phyloP scores from a whole-genome alignment of 2,329 filamentous ascomycete species.

The Alternaria solani region DNA sequence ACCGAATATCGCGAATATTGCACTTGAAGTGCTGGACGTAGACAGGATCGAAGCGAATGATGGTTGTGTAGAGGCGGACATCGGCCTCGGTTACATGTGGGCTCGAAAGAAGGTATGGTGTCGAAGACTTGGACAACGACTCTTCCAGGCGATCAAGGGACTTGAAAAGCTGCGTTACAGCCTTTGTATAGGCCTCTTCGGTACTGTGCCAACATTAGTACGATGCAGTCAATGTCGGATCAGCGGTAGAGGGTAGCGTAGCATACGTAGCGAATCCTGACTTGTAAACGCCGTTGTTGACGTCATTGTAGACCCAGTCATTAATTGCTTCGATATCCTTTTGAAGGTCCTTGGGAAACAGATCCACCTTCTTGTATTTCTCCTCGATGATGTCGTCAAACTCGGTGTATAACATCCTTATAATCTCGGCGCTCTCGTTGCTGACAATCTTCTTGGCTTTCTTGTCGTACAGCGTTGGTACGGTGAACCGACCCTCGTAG shows the following conservation, averaged over 20 bases:
- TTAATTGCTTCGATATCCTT: constrained; percentile 60
- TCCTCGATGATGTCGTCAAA: constrained; percentile 70
- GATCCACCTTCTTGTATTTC: constrained; percentile 55
- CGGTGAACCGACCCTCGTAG: constrained; percentile 83
- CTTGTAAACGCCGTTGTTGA: constrained; percentile 63
- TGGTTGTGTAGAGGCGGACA: constrained; percentile 65
- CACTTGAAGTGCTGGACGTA: constrained; percentile 73
- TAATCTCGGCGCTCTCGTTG: constrained; percentile 92
- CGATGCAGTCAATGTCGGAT: not conserved
- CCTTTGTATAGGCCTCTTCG: constrained; percentile 59
- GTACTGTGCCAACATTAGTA: constrained; percentile 37
- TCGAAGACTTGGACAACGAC: constrained; percentile 52
- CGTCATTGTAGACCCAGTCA: constrained; percentile 62
- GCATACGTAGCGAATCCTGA: constrained; percentile 60
- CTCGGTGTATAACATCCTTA: constrained; percentile 84
- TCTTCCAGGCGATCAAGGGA: constrained; percentile 59
- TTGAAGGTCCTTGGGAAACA: constrained; percentile 56
- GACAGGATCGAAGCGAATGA: constrained; percentile 66
- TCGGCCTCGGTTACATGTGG: constrained; percentile 59
- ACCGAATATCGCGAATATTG: constrained; percentile 84
- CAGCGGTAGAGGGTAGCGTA: constrained; percentile 16
- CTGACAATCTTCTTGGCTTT: constrained; percentile 79
- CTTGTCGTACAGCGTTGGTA: constrained; percentile 86
- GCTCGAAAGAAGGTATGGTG: constrained; percentile 58
- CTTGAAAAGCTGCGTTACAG: constrained; percentile 56